A percentile compares a stretch with the other conserved stretches of the same genome.
Evolutionary conservation across 179 eudicot species (phyloP).

Genomic region (Silene coronaria): DNA sequence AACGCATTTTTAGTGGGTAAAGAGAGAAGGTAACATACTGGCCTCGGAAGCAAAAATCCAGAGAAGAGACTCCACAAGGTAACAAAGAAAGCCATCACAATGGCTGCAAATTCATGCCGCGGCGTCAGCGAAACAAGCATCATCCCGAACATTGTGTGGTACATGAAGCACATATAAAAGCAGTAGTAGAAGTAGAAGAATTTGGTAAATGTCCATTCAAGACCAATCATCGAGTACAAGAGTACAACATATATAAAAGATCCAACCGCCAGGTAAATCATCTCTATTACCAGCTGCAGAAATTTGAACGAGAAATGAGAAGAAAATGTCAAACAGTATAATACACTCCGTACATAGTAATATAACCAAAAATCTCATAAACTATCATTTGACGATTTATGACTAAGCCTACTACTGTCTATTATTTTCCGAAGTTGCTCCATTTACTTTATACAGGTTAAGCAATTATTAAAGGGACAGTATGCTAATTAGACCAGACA

Average conservation of each 20-base stretch:
- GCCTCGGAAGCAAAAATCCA: conserved; percentile 64
- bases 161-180: conserved; percentile 54
- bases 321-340: background rate
- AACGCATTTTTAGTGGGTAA: background rate
- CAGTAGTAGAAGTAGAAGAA: conserved; percentile 57
- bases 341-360: too few relatives aligned
- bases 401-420: too few relatives aligned
- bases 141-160: conserved; percentile 69
- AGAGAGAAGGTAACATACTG: conserved; percentile 35
- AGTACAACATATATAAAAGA: conserved; percentile 37
- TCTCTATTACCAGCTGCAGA: conserved; percentile 63
- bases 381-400: too few relatives aligned
- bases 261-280: conserved; percentile 42
- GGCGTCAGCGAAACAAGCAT: conserved; percentile 81
- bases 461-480: too few relatives aligned
- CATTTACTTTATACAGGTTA: too few relatives aligned
- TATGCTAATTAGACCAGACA: too few relatives aligned
- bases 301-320: background rate
- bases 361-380: too few relatives aligned
- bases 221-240: conserved; percentile 79
- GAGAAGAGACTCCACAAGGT: conserved; percentile 80
- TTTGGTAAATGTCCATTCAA: conserved; percentile 46
- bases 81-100: conserved; percentile 67
- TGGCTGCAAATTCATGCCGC: conserved; percentile 51
- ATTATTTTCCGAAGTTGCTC: too few relatives aligned